Conservation (phyloP, 768 basidiomycete genomes). For the Kwoniella heveanensis region DNA sequence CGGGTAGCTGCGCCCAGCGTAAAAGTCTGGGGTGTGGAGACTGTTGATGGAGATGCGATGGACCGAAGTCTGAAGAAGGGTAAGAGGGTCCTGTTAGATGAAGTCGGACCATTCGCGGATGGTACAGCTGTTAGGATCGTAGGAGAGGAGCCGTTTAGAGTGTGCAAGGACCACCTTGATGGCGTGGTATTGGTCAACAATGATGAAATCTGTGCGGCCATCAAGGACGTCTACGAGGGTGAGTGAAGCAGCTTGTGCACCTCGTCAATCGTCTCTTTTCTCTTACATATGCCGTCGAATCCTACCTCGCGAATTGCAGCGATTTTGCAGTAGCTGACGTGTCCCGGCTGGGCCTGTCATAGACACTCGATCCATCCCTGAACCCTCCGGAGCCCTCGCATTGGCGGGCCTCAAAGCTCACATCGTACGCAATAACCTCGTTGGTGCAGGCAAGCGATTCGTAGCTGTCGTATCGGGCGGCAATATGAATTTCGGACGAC, state of each 20-base stretch:
- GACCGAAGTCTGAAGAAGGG: constrained; percentile 75
- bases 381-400: constrained; percentile 91
- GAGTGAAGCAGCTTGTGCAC: no score
- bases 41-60: constrained; percentile 94
- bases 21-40: constrained; percentile 87
- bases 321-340: no score
- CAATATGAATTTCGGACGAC: constrained; percentile 97
- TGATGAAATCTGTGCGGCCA: constrained; percentile 96
- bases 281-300: no score
- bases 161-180: constrained; percentile 83
- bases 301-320: no score
- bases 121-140: constrained; percentile 96
- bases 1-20: constrained; percentile 82
- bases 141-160: constrained; percentile 89
- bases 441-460: constrained; percentile 81
- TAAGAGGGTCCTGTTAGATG: constrained; percentile 75
- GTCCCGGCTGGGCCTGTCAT: constrained; percentile 9
- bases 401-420: constrained; percentile 89
- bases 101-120: constrained; percentile 95
- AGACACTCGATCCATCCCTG: constrained; percentile 96
- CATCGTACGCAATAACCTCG: constrained; percentile 75
- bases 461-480: constrained; percentile 93
- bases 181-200: constrained; percentile 82
- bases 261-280: no score
- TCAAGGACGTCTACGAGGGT: constrained; percentile 99